Base-by-base conservation (phyloP, 2,329 filamentous ascomycete genomes). In the Arthroderma uncinatum region DNA sequence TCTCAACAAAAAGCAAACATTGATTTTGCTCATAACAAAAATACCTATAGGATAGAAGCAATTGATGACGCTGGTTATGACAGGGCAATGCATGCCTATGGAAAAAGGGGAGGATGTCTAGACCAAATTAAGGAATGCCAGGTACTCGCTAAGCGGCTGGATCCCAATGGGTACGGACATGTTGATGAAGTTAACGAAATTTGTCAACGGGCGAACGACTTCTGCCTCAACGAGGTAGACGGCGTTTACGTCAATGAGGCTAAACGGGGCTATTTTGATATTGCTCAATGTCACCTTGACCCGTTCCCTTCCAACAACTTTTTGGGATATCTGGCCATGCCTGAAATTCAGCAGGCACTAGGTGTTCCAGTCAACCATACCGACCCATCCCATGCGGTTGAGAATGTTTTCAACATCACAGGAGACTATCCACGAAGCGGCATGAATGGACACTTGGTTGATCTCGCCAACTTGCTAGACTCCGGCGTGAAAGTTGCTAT, bases 401-500 rank as follows among this genome's bases (percentile, higher is more conserved):
- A 76, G 65, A 75, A 67, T 61, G 74, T 73, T 39, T 79, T 80
- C 71, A 75, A 79, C 55, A 70, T 73, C 59, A 77, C 76, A 2
- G 79, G 78, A 44, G 85, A 87, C 67, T 82, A 82, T 61, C 79
- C 83, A 54, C 84, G 83, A 64, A 79, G 80, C 14, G 80, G 81
- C 61, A 33, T 12, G 25, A 23, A 23, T 9, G 53, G 53, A 34
- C 79, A 83, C 64, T 73, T 85, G 36, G 70, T 77, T 60, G 75
- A 81, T 57, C 74, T 87, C 12, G 82, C 83, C 55, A 71, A 76
- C 12, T 78, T 87, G 21, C 74, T 87, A 55, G 76, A 74, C 1
- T 73, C 74, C 2, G 84, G 83, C 12, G 79, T 89, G 16, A 83
- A 82, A 9, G 79, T 93, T 14, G 84, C 85, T 4, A 72, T 93